phyloP scores from a whole-genome alignment of 1,284 basidiomycete species.

The Ceratobasidium sp. region DNA sequence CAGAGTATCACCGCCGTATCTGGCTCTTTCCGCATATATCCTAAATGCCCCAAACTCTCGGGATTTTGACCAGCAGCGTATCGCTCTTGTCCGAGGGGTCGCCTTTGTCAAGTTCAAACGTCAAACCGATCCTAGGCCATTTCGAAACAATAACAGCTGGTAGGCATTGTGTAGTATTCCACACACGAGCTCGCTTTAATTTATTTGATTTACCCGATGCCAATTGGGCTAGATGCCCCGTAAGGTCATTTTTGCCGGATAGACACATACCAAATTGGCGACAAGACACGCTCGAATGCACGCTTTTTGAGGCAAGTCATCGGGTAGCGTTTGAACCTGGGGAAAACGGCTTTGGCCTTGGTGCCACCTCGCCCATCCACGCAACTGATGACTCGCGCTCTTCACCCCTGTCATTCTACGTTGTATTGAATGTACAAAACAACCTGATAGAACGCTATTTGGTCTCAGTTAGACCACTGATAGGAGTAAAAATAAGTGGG shows the following conservation, averaged over 20 bases:
- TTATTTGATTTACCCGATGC: neutral
- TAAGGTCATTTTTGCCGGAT: neutral
- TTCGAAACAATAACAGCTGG: neutral
- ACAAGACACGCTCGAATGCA: neutral
- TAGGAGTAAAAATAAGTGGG: neutral
- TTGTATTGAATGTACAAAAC: neutral
- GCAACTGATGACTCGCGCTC: conserved; percentile 7
- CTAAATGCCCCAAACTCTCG: neutral
- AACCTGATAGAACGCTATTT: neutral
- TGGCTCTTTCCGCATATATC: conserved; percentile 3
- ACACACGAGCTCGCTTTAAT: neutral
- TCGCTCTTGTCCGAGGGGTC: neutral
- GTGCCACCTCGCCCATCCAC: conserved; percentile 4
- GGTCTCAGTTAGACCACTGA: neutral
- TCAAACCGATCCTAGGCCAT: neutral
- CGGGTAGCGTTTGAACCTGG: neutral
- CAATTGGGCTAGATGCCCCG: neutral
- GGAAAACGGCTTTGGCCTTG: neutral
- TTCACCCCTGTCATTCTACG: neutral
- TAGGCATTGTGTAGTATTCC: too few relatives aligned
- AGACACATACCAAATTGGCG: neutral
- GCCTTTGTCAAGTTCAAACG: neutral
- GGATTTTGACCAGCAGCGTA: neutral
- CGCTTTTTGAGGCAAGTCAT: neutral
- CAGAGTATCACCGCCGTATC: neutral